phyloP scores from a whole-genome alignment of 305 asterid genomes.

The Fraxinus ornus region DNA sequence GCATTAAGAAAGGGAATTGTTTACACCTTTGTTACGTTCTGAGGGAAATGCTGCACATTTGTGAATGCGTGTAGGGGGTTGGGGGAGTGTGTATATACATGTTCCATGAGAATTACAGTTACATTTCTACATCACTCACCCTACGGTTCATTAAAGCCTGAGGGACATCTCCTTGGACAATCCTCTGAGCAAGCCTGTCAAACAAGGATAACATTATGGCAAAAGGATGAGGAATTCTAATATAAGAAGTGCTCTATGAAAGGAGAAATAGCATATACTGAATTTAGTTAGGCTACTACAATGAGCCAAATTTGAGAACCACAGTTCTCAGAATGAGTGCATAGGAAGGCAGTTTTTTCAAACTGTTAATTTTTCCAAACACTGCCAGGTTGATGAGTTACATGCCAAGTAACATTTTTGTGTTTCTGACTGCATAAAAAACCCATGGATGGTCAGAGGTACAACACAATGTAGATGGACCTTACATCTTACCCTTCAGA shows the following conservation, averaged over 20 bases:
- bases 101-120: slow-evolving; percentile 2
- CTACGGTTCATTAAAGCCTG: slow-evolving; percentile 87
- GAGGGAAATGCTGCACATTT: background rate
- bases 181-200: slow-evolving; percentile 94
- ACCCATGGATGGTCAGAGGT: background rate
- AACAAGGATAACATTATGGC: background rate
- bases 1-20: slow-evolving; percentile 25
- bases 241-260: background rate
- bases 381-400: background rate
- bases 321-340: background rate
- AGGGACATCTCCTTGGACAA: slow-evolving; percentile 97
- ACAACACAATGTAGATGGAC: background rate
- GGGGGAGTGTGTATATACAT: background rate
- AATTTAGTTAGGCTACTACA: background rate
- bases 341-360: background rate
- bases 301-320: background rate
- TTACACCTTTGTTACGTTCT: slow-evolving; percentile 10
- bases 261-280: background rate
- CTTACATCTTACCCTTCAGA: slow-evolving; percentile 81
- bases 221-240: slow-evolving; percentile 1
- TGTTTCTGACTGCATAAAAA: background rate
- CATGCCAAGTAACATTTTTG: background rate
- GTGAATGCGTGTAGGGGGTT: background rate
- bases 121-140: slow-evolving; percentile 46
- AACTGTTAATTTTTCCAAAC: background rate